phyloP scores from a whole-genome alignment of 495 filamentous ascomycete genomes.

The Annulohypoxylon stygium region DNA sequence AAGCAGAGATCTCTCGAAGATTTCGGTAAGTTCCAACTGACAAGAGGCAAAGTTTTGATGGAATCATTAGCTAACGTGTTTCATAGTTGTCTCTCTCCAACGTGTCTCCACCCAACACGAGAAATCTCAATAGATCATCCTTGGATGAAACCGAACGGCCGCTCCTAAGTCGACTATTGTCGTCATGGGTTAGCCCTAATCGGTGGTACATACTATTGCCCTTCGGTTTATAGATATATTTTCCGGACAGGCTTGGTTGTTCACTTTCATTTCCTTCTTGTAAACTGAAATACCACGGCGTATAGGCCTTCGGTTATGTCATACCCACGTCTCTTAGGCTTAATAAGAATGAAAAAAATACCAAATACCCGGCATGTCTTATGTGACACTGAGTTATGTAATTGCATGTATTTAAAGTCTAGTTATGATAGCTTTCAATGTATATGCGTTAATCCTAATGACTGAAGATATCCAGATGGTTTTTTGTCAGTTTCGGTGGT shows the following conservation, averaged over 20 bases:
- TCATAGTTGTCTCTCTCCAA: slow-evolving; percentile 80
- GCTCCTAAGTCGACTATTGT: slow-evolving; percentile 24
- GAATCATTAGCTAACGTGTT: slow-evolving; percentile 53
- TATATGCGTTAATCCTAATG: neutral
- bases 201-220: slow-evolving; percentile 51
- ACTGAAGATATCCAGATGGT: neutral
- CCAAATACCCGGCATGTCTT: slow-evolving; percentile 8
- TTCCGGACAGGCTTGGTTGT: slow-evolving; percentile 48
- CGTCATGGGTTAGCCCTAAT: slow-evolving; percentile 36
- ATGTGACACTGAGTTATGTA: slow-evolving; percentile 8
- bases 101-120: slow-evolving; percentile 87
- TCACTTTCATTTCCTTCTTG: slow-evolving; percentile 59
- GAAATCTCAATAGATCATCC: slow-evolving; percentile 71
- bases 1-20: slow-evolving; percentile 86
- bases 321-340: slow-evolving; percentile 56
- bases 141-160: slow-evolving; percentile 33
- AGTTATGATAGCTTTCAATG: slow-evolving; percentile 3
- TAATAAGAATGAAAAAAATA: slow-evolving; percentile 56
- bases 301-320: slow-evolving; percentile 52
- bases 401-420: slow-evolving; percentile 2
- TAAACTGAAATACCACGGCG: slow-evolving; percentile 57
- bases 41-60: slow-evolving; percentile 33
- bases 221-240: slow-evolving; percentile 51
- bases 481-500: neutral
- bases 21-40: slow-evolving; percentile 72